phyloP scores from a whole-genome alignment of 495 filamentous ascomycete species.

The Neurospora sp. region DNA sequence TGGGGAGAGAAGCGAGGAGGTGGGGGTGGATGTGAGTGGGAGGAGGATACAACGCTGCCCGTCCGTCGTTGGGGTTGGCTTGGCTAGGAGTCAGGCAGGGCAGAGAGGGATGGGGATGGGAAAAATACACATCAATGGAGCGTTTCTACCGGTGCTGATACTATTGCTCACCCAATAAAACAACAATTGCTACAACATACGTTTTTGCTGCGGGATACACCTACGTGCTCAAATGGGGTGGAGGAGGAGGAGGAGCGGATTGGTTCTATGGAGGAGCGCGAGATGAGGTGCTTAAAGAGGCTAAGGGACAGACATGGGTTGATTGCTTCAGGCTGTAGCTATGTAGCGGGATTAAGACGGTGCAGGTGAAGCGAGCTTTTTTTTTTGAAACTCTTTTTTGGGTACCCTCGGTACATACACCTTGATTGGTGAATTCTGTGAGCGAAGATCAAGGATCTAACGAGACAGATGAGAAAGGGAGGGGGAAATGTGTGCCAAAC shows the following conservation, averaged over 20 bases:
- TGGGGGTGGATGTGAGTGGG: too few relatives aligned
- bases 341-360: neutral
- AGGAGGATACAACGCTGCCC: neutral
- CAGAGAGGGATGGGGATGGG: neutral
- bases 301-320: neutral
- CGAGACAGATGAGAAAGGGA: too few relatives aligned
- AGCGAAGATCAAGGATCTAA: too few relatives aligned
- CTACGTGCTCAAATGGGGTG: neutral
- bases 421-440: neutral
- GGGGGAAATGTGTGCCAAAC: too few relatives aligned
- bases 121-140: too few relatives aligned
- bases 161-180: neutral
- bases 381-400: neutral
- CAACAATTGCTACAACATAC: neutral
- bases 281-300: neutral
- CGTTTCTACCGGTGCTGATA: too few relatives aligned
- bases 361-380: neutral
- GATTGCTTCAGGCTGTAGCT: neutral
- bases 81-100: neutral
- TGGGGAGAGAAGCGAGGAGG: too few relatives aligned
- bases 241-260: neutral
- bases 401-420: neutral
- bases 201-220: neutral
- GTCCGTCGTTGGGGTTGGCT: neutral
- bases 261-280: neutral